A percentile compares a stretch with the other conserved stretches of the same genome.
These are phyloP conservation scores for Osmanthus fragrans DNA, from an alignment of 257 asterid genomes.

Conservation along the genomic window DNA sequence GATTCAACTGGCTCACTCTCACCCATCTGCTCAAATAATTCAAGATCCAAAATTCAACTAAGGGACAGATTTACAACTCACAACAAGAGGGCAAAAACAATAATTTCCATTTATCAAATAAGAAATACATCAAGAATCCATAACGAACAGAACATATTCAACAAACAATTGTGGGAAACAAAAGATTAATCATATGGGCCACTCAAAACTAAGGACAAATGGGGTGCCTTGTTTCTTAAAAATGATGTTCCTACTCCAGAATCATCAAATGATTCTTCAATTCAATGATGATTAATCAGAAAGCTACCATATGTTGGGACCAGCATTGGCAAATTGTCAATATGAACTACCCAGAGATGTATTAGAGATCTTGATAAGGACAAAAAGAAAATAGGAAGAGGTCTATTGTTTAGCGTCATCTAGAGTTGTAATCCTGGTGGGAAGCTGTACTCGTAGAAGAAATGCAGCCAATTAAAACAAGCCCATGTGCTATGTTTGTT, in stretches of 20 bases:
- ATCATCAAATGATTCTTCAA: constrained; percentile 42
- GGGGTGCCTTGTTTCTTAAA: constrained; percentile 43
- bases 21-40: constrained; percentile 68
- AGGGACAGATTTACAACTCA: constrained; percentile 27
- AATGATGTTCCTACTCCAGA: constrained; percentile 40
- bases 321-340: constrained; percentile 37
- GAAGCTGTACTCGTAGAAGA: neutral
- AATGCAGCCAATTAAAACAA: constrained; percentile 29
- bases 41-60: constrained; percentile 28
- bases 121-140: constrained; percentile 19
- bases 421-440: too few species aligned
- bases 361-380: constrained; percentile 25
- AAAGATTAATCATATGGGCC: constrained; percentile 25
- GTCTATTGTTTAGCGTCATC: too few species aligned
- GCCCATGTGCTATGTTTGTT: constrained; percentile 52
- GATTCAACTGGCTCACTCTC: constrained; percentile 54
- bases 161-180: neutral
- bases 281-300: constrained; percentile 25
- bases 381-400: constrained; percentile 30
- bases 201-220: constrained; percentile 18
- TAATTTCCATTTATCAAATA: constrained; percentile 19
- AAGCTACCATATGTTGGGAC: constrained; percentile 39
- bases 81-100: constrained; percentile 8
- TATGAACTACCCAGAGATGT: constrained; percentile 34
- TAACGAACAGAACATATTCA: constrained; percentile 1